Percentiles rank a stretch among this genome's conserved stretches.
These are phyloP conservation scores for Celoporthe dispersa DNA, from an alignment of 2,329 filamentous ascomycete genomes.

Conservation along the genomic window DNA sequence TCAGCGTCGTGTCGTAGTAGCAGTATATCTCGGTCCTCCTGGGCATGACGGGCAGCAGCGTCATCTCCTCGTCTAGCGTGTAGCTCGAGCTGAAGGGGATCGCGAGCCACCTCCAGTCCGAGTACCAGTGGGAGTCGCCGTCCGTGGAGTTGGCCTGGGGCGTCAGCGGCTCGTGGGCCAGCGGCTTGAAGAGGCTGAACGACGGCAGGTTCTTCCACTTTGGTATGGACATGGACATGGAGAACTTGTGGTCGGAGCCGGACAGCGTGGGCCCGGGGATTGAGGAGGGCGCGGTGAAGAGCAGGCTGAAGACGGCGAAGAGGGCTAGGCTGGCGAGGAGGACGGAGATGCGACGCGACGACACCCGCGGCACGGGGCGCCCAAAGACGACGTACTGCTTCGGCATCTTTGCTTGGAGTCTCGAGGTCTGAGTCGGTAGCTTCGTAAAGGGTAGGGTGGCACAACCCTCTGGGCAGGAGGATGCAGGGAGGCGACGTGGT, in stretches of 20 bases:
- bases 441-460: background rate
- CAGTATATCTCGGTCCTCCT: conserved; percentile 81
- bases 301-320: conserved; percentile 57
- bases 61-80: conserved; percentile 79
- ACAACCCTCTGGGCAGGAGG: background rate
- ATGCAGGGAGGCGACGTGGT: background rate
- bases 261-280: conserved; percentile 55
- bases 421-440: conserved; percentile 19
- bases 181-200: conserved; percentile 69
- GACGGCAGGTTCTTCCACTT: conserved; percentile 47
- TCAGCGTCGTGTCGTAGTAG: conserved; percentile 76
- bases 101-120: conserved; percentile 86
- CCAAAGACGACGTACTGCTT: conserved; percentile 53
- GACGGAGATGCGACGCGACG: conserved; percentile 56
- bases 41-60: conserved; percentile 77
- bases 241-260: conserved; percentile 53
- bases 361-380: conserved; percentile 54
- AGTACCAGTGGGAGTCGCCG: conserved; percentile 82
- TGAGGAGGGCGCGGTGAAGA: conserved; percentile 55
- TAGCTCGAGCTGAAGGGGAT: conserved; percentile 81
- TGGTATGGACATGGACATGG: conserved; percentile 42
- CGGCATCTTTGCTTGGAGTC: conserved; percentile 43
- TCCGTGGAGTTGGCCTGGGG: conserved; percentile 78
- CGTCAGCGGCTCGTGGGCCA: conserved; percentile 71
- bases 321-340: conserved; percentile 56